phyloP scores from a whole-genome alignment of 306 rosid genomes.

The Sechiopsis laciniata region DNA sequence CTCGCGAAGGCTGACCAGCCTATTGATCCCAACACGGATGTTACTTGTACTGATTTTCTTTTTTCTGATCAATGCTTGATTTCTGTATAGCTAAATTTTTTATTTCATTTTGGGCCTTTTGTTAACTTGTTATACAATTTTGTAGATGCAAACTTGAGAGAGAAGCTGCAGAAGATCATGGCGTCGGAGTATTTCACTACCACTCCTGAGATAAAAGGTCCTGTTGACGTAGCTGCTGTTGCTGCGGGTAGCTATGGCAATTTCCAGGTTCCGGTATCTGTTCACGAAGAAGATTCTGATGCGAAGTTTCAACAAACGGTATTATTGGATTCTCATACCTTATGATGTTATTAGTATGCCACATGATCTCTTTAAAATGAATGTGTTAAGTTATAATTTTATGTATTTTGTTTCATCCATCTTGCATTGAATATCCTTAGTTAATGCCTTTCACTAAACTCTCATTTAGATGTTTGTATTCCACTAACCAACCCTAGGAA shows the following conservation, averaged over 20 bases:
- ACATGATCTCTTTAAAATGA: background rate
- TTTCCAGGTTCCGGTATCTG: conserved; percentile 61
- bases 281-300: conserved; percentile 47
- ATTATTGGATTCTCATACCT: conserved; percentile 11
- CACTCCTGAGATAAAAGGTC: conserved; percentile 83
- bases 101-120: background rate
- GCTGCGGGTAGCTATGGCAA: conserved; percentile 66
- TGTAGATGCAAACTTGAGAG: conserved; percentile 73
- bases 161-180: conserved; percentile 78
- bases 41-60: conserved; percentile 50
- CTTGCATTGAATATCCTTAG: background rate
- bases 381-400: background rate
- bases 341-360: background rate
- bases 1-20: conserved; percentile 56
- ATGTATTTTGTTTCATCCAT: background rate
- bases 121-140: background rate
- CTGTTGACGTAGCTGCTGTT: conserved; percentile 79
- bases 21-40: conserved; percentile 49
- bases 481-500: background rate
- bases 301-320: conserved; percentile 63
- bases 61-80: background rate
- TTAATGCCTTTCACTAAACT: background rate
- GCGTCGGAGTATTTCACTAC: conserved; percentile 78
- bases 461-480: background rate
- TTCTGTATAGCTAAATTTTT: background rate